Base-by-base conservation (phyloP, 2,329 filamentous ascomycete species). In the Colletotrichum melonis region DNA sequence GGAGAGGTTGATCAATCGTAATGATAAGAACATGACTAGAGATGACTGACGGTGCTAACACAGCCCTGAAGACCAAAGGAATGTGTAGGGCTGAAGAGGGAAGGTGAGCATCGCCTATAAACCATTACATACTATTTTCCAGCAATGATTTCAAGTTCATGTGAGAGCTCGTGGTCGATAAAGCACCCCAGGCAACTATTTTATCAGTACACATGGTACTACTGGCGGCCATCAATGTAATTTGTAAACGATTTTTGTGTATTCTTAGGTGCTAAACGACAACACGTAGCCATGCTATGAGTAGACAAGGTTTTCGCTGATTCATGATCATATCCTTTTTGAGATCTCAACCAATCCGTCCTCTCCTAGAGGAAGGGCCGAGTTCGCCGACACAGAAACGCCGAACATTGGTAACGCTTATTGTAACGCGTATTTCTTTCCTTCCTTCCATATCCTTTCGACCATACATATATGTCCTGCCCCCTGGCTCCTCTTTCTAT, bases 251-350 rank as follows among this genome's bases (percentile, higher is more conserved):
- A 46, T 46, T 72, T 70, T 70, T 71, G 46, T 66, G 54, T 67
- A 68, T 68, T 72, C 56, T 62, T 28, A 19, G 46, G 60, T 63
- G 46, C 28, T 32, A 57, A 66, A 66, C 32, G 28, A 70, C 56
- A 35, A 73, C 67, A 69, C 59, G 26, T 65, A 65, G 67, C 55
- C 55, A 49, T 35, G 67, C 70, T 64, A 60, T 32, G 71, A 49
- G 22, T 63, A 54, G 60, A 57, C 62, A 28, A 35, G 24, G 28
- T 54, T 60, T 71, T 71, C 67, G 71, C 71, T 73, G 55, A 60
- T 65, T 73, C 71, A 71, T 73, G 35, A 71, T 73, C 71, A 73
- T 73, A 63, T 63, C 67, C 62, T 66, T 62, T 55, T 30, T 14
- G 56, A 65, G 46, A 49, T 49, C 42, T 14, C 57, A 63, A 57